Evolutionary conservation across 2,329 filamentous ascomycete genomes (phyloP).

Genomic region (Neofusicoccum umdonicola): DNA sequence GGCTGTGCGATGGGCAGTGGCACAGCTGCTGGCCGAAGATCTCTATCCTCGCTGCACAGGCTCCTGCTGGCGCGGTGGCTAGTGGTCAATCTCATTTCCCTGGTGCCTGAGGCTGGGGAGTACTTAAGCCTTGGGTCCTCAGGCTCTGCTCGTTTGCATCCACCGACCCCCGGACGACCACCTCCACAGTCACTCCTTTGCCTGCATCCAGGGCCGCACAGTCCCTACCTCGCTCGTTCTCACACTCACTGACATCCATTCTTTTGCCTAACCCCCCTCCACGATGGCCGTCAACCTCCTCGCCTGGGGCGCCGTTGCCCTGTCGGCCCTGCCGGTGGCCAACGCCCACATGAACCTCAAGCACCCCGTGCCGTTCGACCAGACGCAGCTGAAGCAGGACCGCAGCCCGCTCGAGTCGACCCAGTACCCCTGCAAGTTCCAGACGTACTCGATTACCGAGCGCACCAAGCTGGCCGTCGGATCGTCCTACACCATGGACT

Average conservation of each 20-base stretch:
- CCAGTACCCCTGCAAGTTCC: slow-evolving; percentile 13
- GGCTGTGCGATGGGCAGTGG: background rate
- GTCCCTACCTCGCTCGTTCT: background rate
- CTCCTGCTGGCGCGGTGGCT: background rate
- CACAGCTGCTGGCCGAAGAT: background rate
- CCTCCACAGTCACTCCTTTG: background rate
- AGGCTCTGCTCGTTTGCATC: background rate
- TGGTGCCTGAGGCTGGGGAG: background rate
- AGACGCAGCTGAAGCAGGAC: background rate
- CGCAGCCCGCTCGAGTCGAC: background rate
- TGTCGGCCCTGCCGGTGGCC: slow-evolving; percentile 1
- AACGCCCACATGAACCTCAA: slow-evolving; percentile 8
- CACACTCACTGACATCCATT: background rate
- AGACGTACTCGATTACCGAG: background rate
- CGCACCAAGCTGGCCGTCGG: slow-evolving; percentile 49
- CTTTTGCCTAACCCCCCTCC: background rate
- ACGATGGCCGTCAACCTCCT: background rate
- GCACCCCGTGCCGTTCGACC: slow-evolving; percentile 4
- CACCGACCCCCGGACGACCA: background rate
- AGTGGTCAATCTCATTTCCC: slow-evolving; percentile 1
- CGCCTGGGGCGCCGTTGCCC: background rate
- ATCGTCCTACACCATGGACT: slow-evolving; percentile 58
- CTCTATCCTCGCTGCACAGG: background rate
- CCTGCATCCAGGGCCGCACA: background rate
- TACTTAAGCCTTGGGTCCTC: slow-evolving; percentile 4